Base-by-base conservation (phyloP, 768 basidiomycete genomes). In the Pleurotus ostreatus region DNA sequence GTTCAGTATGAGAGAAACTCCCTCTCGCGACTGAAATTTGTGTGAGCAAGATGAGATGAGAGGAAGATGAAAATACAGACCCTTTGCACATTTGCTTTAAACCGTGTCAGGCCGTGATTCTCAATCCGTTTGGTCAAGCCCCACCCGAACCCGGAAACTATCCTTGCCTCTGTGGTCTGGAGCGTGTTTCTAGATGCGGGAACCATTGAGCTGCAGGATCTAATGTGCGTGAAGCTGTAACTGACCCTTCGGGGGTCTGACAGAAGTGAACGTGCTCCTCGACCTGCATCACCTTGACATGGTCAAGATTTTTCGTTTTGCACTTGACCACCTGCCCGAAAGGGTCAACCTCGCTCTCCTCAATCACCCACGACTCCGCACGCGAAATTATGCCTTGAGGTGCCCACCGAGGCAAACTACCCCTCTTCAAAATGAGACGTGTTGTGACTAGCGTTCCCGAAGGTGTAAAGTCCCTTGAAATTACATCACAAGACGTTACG, bases 401-500 rank as follows among this genome's bases (percentile, higher is more conserved):
- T 6, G 91, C 91, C 95, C 95, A 98, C 63, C 88, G 79, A 0
- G 95, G 95, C 57, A 97, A 76, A n/a, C 89, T 82, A 5, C 94
- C 95, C 22, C 85, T 81, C 74, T 98, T 98, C 63, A 96, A 79
- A 62, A 98, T 92, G 61, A 98, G 87, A 18, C 95, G 84, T 1
- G 89, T 94, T 8, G 95, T 97, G 56, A 86, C 70, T 16, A 98
- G 79, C 13, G 88, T 81, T 40, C 94, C 94, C 2, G 79, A 71
- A 11, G 86, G 77, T 1, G 90, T 85, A 61, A 89, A 76, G 16
- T 73, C 78, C 61, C 95, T 89, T 54, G 91, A 89, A 61, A 98
- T 85, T 65, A 98, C 94, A 75, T 98, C 95, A 78, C 93, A 95
- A 3, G 94, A 94, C 62, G 95, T 73, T 69, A 98, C 88, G 74